Evolutionary conservation across 1,284 basidiomycete species (phyloP).

Genomic region (Neolentinus lepideus): DNA sequence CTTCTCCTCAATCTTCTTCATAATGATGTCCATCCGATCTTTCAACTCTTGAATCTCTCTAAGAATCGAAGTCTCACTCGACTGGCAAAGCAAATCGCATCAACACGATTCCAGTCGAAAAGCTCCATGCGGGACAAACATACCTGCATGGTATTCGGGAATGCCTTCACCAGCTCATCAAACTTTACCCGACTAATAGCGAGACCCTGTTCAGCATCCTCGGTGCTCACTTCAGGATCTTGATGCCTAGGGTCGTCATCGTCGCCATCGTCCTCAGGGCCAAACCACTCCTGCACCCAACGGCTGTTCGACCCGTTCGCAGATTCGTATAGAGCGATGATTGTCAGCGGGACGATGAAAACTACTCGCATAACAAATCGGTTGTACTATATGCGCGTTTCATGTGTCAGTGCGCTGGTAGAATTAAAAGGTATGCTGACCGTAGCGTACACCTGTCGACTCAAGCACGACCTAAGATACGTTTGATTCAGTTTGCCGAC

Average conservation of each 20-base stretch:
- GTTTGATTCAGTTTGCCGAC: background rate
- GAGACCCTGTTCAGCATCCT: conserved; percentile 21
- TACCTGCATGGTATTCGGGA: conserved; percentile 75
- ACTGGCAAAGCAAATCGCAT: conserved; percentile 34
- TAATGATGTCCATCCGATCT: conserved; percentile 46
- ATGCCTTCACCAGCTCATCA: conserved; percentile 63
- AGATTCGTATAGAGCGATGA: conserved; percentile 76
- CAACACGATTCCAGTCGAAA: conserved; percentile 4
- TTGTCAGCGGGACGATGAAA: conserved; percentile 73
- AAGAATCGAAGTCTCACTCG: conserved; percentile 62
- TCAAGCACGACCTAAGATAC: conserved; percentile 19
- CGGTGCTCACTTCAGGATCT: conserved; percentile 6
- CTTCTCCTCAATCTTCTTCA: conserved; percentile 37
- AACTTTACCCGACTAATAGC: conserved; percentile 75
- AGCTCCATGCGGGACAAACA: too few relatives aligned
- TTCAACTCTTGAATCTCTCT: conserved; percentile 58
- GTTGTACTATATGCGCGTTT: conserved; percentile 55
- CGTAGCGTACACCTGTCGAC: conserved; percentile 44
- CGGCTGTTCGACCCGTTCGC: conserved; percentile 40
- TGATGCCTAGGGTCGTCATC: conserved; percentile 5
- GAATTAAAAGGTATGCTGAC: conserved; percentile 25
- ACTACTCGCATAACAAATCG: conserved; percentile 67
- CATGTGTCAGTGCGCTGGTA: background rate
- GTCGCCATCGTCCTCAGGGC: conserved; percentile 15
- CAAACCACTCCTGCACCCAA: conserved; percentile 66